phyloP scores from a whole-genome alignment of 768 basidiomycete genomes.

The Termitomyces sp. region DNA sequence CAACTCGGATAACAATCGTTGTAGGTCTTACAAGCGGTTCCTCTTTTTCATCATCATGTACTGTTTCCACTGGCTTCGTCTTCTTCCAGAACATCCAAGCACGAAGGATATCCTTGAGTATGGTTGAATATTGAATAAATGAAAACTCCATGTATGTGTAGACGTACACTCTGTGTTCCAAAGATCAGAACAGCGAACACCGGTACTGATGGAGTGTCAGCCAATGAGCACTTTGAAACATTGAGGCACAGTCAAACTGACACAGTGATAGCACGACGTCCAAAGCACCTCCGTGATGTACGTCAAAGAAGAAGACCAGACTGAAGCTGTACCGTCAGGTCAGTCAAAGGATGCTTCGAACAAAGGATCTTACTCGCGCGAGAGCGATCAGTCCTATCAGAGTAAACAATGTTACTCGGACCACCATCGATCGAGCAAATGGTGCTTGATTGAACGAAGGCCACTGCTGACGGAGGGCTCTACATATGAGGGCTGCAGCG shows the following conservation, averaged over 20 bases:
- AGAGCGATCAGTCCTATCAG: background rate
- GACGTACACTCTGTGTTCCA: background rate
- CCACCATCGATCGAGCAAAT: background rate
- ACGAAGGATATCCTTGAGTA: background rate
- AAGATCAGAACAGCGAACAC: background rate
- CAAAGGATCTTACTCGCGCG: background rate
- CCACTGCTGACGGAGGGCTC: background rate
- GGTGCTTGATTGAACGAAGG: background rate
- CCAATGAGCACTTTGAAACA: too few species aligned
- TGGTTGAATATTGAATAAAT: background rate
- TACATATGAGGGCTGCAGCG: background rate
- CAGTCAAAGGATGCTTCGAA: background rate
- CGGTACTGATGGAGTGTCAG: background rate
- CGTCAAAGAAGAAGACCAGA: background rate
- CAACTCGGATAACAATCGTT: background rate
- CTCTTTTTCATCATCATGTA: background rate
- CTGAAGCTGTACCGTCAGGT: background rate
- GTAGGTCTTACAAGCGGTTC: background rate
- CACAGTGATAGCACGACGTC: background rate
- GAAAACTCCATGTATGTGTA: background rate
- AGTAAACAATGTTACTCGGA: background rate
- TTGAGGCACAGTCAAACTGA: background rate
- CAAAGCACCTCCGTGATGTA: background rate
- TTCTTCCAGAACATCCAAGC: slow-evolving; percentile 2
- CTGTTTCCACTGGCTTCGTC: background rate